These are phyloP conservation scores for Cudoniella acicularis DNA, from an alignment of 495 filamentous ascomycete species.

Conservation along the genomic window DNA sequence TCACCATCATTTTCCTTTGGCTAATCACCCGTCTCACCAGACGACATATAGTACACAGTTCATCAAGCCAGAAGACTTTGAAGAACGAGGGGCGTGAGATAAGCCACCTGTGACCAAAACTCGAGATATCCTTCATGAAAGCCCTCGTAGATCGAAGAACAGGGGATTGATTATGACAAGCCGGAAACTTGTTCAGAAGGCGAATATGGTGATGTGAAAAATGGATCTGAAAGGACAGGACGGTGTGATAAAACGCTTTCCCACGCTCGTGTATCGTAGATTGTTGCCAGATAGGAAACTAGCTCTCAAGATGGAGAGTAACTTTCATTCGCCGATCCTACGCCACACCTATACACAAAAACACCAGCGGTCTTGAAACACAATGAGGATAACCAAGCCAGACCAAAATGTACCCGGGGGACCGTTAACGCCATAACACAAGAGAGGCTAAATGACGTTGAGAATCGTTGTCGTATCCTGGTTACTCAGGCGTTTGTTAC, in stretches of 20 bases:
- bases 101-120: background rate
- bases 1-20: background rate
- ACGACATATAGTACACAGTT: slow-evolving; percentile 4
- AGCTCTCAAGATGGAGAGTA: slow-evolving; percentile 6
- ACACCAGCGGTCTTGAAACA: slow-evolving; percentile 18
- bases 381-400: slow-evolving; percentile 31
- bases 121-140: background rate
- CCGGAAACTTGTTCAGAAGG: slow-evolving; percentile 7
- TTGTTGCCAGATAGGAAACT: slow-evolving; percentile 22
- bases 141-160: background rate
- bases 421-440: slow-evolving; percentile 49
- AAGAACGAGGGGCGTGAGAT: background rate
- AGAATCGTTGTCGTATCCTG: slow-evolving; percentile 27
- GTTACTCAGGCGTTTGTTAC: slow-evolving; percentile 54
- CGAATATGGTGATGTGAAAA: slow-evolving; percentile 23
- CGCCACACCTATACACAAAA: slow-evolving; percentile 22
- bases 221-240: slow-evolving; percentile 41
- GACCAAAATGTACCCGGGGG: slow-evolving; percentile 42
- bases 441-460: slow-evolving; percentile 37
- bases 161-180: background rate
- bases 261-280: slow-evolving; percentile 26
- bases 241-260: slow-evolving; percentile 30
- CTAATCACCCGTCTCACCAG: slow-evolving; percentile 10
- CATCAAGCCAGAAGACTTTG: slow-evolving; percentile 7
- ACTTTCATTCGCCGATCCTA: slow-evolving; percentile 12